phyloP scores from a whole-genome alignment of 768 basidiomycete species.

The Artomyces pyxidatus region DNA sequence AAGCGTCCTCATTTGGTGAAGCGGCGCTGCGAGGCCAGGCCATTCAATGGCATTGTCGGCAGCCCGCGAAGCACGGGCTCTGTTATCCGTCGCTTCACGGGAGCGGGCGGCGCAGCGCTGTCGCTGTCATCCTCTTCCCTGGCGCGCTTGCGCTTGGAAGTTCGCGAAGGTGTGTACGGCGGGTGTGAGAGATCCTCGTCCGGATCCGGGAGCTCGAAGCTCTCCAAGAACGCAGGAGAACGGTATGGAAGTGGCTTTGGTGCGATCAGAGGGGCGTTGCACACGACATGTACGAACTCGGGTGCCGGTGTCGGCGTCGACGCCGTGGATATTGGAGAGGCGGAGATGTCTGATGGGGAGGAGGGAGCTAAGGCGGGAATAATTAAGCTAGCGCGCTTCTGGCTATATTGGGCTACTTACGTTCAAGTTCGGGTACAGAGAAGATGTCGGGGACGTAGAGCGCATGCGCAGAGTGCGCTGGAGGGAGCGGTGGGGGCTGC shows the following conservation, averaged over 20 bases:
- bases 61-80: background rate
- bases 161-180: constrained; percentile 49
- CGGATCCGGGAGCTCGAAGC: constrained; percentile 53
- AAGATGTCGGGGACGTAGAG: constrained; percentile 2
- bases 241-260: constrained; percentile 65
- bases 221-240: constrained; percentile 61
- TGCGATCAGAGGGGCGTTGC: constrained; percentile 60
- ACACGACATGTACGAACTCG: constrained; percentile 40
- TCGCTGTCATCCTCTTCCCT: constrained; percentile 4
- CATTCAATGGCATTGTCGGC: background rate
- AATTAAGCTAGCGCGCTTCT: background rate
- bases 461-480: background rate
- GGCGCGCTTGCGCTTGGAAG: constrained; percentile 44
- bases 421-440: constrained; percentile 17
- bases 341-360: constrained; percentile 33
- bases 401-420: constrained; percentile 16
- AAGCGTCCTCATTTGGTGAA: too few species aligned
- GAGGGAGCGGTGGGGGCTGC: background rate
- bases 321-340: constrained; percentile 21
- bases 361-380: constrained; percentile 27
- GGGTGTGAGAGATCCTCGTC: constrained; percentile 66
- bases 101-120: background rate
- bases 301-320: constrained; percentile 22
- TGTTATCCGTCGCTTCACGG: background rate
- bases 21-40: background rate